phyloP scores from a whole-genome alignment of 768 basidiomycete species.

The Suillus ampliporus region DNA sequence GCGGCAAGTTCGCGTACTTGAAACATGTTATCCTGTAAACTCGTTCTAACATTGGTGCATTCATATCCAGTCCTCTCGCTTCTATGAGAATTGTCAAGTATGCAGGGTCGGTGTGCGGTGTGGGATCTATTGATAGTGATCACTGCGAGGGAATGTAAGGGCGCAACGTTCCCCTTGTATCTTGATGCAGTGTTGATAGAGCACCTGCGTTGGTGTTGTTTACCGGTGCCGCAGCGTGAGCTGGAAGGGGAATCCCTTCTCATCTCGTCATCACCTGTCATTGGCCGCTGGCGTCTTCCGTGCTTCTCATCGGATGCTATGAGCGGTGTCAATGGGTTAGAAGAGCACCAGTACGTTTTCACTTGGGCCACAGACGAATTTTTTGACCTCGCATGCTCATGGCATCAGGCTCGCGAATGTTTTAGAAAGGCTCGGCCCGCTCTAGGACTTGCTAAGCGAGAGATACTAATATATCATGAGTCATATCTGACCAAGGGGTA shows the following conservation, averaged over 20 bases:
- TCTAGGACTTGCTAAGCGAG: not conserved
- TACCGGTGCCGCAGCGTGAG: not conserved
- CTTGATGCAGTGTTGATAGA: not conserved
- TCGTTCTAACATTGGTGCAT: not conserved
- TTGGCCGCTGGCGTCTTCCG: not conserved
- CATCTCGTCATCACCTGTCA: constrained; percentile 3
- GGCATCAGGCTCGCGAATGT: not conserved
- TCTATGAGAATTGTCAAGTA: not conserved
- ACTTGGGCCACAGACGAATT: not conserved
- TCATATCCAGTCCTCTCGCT: not conserved
- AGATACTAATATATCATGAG: not conserved
- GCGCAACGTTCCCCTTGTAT: not conserved
- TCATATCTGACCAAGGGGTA: not conserved
- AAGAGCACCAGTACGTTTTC: not conserved
- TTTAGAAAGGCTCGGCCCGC: not conserved
- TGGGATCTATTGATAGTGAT: not conserved
- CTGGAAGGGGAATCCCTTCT: not conserved
- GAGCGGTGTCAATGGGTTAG: not conserved
- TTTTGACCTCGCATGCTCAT: not conserved
- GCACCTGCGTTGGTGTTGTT: not conserved
- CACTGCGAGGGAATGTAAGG: not conserved
- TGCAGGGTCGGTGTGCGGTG: not conserved
- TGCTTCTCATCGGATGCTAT: constrained; percentile 5
- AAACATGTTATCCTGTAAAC: not conserved
- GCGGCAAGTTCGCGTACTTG: not conserved